Evolutionary conservation across 129 eudicot genomes (phyloP).

Genomic region (Flaveria bidentis): DNA sequence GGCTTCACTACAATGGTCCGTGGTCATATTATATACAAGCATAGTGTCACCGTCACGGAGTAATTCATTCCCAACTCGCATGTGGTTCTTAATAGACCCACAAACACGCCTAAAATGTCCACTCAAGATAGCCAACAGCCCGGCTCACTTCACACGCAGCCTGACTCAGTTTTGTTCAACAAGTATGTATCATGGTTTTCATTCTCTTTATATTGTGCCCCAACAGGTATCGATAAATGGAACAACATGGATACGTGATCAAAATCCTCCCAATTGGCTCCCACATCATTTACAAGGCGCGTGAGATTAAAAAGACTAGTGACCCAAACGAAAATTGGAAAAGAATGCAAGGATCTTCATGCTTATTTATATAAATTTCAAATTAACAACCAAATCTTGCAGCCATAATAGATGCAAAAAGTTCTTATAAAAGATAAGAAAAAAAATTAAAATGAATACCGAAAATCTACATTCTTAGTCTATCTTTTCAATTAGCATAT

Average conservation of each 20-base stretch:
- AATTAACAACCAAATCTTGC: constrained; percentile 1
- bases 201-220: neutral
- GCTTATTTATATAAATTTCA: neutral
- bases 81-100: no score
- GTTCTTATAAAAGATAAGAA: neutral
- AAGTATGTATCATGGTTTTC: neutral
- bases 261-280: neutral
- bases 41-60: no score
- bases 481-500: no score
- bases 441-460: no score
- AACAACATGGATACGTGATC: no score
- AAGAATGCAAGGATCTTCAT: neutral
- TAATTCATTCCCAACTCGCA: no score
- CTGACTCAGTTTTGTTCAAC: neutral
- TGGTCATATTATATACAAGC: no score
- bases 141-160: neutral
- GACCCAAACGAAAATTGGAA: neutral
- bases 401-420: neutral
- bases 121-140: neutral
- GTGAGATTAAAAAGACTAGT: neutral
- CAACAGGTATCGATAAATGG: neutral
- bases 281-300: neutral
- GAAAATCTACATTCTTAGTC: no score
- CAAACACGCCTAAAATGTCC: no score
- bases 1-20: no score